These are phyloP conservation scores for Aspergillus carlsbadensis DNA, from an alignment of 495 filamentous ascomycete species.

Conservation along the genomic window DNA sequence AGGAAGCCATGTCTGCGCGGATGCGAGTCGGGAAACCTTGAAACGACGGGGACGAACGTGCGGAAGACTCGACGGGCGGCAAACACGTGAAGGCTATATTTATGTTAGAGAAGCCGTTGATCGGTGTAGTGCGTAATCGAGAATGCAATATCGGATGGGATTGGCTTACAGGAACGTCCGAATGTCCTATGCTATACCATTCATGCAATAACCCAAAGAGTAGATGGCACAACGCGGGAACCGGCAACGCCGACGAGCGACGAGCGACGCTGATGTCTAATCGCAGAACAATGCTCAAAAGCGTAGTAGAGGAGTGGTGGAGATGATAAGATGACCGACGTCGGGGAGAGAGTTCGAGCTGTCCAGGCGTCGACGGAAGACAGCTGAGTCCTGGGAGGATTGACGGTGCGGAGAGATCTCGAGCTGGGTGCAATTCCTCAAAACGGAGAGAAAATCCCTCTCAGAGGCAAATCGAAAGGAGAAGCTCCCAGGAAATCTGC, in stretches of 20 bases:
- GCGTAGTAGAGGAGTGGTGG: not conserved
- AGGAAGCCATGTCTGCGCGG: slow-evolving; percentile 71
- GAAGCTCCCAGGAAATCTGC: slow-evolving; percentile 18
- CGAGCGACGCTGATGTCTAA: not conserved
- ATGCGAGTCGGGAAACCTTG: slow-evolving; percentile 21
- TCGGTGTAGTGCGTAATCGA: not conserved
- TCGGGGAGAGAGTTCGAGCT: not conserved
- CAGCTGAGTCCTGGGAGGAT: slow-evolving; percentile 14
- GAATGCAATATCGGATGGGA: not conserved
- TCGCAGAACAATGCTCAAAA: slow-evolving; percentile 9
- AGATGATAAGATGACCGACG: slow-evolving; percentile 8
- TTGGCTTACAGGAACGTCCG: slow-evolving; percentile 19
- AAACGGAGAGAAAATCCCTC: slow-evolving; percentile 10
- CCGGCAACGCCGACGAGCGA: slow-evolving; percentile 1
- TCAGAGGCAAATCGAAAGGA: slow-evolving; percentile 6
- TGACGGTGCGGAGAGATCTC: slow-evolving; percentile 24
- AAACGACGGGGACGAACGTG: slow-evolving; percentile 26
- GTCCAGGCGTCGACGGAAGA: not conserved
- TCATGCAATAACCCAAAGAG: slow-evolving; percentile 19
- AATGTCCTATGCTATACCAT: slow-evolving; percentile 21
- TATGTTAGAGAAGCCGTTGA: slow-evolving; percentile 7
- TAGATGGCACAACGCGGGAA: slow-evolving; percentile 2
- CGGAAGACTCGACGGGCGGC: slow-evolving; percentile 26
- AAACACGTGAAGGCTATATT: slow-evolving; percentile 30
- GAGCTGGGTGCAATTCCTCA: not conserved